Evolutionary conservation across 176 grass and related monocot genomes (phyloP), one percentile per base, ranked within the genome.

Genomic region (Saccharum spontaneum): DNA sequence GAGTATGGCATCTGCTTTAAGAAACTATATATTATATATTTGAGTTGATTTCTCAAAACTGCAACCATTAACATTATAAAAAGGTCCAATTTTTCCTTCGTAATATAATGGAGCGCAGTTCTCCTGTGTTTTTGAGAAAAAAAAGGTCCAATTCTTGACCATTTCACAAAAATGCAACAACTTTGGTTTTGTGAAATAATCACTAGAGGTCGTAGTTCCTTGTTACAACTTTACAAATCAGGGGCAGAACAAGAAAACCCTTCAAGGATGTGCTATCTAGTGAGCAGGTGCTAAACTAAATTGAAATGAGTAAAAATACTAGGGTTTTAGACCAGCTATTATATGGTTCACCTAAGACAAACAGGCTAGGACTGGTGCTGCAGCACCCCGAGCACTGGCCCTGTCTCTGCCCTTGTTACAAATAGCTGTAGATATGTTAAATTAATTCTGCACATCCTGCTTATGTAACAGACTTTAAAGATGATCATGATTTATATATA

Each of bases 1-100:
- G 91, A 71, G 95, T 98, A 91, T 64, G 80, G 17, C 22, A 22
- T 88, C 73, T 83, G 48, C 70, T 45, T 85, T 37, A 41, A 75
- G 40, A 65, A 45, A 77, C 36, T 59, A 73, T 26, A 12, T 72
- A 43, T 71, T 69, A 28, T 83, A 39, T n/a, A 37, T 76, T 72
- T 4, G 40, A 2, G 22, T 31, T 78, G 28, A 74, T 50, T 73
- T 74, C 44, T 50, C 15, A 50, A 50, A 50, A 16, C 3, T 49
- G 8, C 71, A 74, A 10, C 44, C 8, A 73, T 49, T 26, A 3
- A 31, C 13, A 73, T 73, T 71, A 7, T 31, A 48, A 31, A 28
- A 28, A 28, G 28, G 28, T 28, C 28, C 28, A 28, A 28, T 28
- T 28, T 28, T 28, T 28, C 28, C 28, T 28, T 28, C 28, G 0